These are phyloP conservation scores for Solanum chacoense DNA, from an alignment of 305 asterid genomes.

Conservation along the genomic window DNA sequence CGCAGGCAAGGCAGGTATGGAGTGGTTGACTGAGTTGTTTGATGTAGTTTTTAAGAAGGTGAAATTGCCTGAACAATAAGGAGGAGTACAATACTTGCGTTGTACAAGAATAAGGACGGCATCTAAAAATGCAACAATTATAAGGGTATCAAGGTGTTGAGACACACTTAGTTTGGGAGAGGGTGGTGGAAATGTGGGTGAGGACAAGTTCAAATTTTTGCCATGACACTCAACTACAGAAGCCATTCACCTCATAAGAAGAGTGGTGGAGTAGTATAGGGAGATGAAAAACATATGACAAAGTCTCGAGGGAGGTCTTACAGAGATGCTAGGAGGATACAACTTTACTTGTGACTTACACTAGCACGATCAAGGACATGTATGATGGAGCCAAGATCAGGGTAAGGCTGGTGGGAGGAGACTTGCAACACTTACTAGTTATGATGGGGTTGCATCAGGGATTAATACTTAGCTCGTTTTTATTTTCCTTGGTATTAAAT, in stretches of 20 bases:
- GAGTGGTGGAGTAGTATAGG: neutral
- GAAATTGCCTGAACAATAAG: neutral
- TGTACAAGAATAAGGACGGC: neutral
- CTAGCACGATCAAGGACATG: neutral
- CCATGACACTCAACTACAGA: neutral
- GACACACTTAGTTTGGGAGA: neutral
- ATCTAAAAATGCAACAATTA: neutral
- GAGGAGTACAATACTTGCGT: neutral
- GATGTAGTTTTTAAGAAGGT: neutral
- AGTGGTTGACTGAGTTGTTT: neutral
- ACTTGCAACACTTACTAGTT: neutral
- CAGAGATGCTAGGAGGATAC: neutral
- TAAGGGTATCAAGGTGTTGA: neutral
- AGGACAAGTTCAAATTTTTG: neutral
- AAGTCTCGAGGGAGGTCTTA: neutral
- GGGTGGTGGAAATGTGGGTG: neutral
- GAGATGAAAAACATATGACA: neutral
- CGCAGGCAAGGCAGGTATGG: neutral
- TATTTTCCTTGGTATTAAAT: neutral
- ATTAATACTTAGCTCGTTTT: neutral
- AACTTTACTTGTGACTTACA: neutral
- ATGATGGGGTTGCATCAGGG: neutral
- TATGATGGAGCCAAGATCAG: neutral
- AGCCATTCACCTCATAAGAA: neutral
- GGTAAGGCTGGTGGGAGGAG: neutral